These are phyloP conservation scores for Pseudogymnoascus sp. DNA, from an alignment of 2,329 filamentous ascomycete genomes.

Conservation along the genomic window DNA sequence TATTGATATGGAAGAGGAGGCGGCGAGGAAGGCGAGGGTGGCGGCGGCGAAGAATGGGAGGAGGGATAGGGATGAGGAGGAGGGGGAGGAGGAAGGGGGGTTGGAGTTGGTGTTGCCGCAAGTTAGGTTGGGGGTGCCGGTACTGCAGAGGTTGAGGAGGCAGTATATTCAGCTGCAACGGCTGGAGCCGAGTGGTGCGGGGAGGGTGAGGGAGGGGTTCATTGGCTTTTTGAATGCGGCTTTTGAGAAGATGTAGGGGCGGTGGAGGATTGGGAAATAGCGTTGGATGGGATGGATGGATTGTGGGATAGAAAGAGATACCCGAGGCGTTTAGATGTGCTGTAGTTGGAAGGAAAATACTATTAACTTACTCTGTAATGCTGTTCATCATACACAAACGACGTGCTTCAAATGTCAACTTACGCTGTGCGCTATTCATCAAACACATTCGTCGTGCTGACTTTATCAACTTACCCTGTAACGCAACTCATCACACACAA, in stretches of 20 bases:
- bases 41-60: constrained; percentile 47
- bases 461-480: no score
- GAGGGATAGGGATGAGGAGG: constrained; percentile 15
- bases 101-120: constrained; percentile 57
- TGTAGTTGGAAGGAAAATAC: not conserved
- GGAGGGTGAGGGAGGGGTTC: constrained; percentile 53
- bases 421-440: no score
- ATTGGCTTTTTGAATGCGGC: constrained; percentile 59
- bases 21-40: constrained; percentile 46
- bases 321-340: constrained; percentile 1
- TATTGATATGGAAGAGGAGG: constrained; percentile 32
- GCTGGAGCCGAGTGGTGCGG: constrained; percentile 50
- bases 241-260: constrained; percentile 37
- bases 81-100: constrained; percentile 34
- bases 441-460: no score
- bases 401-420: not conserved
- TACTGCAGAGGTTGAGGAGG: constrained; percentile 67
- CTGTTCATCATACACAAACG: not conserved
- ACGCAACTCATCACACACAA: not conserved
- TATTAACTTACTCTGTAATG: no score
- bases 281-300: not conserved
- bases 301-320: constrained; percentile 3
- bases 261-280: not conserved
- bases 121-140: constrained; percentile 59
- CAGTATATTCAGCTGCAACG: constrained; percentile 72